These are phyloP conservation scores for Trichoderma sp. DNA, from an alignment of 2,329 filamentous ascomycete species.

Conservation along the genomic window DNA sequence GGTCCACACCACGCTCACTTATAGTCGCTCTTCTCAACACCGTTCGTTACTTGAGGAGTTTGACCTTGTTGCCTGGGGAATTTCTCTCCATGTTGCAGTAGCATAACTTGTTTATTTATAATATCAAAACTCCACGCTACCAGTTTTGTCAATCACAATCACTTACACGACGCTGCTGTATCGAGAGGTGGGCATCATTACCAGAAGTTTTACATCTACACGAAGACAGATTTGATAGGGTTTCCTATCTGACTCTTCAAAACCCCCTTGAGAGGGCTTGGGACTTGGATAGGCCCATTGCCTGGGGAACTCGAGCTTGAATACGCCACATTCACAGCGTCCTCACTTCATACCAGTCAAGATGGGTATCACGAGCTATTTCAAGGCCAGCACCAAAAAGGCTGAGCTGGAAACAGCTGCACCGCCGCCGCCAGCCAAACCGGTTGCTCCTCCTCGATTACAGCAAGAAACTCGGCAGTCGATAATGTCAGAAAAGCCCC, in stretches of 20 bases:
- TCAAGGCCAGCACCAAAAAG: conserved; percentile 46
- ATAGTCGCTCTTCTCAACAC: conserved; percentile 17
- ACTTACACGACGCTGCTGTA: not conserved
- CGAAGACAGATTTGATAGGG: not conserved
- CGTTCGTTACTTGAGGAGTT: conserved; percentile 2
- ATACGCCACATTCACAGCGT: not conserved
- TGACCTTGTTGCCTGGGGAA: not conserved
- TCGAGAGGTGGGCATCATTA: not conserved
- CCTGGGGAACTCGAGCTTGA: not conserved
- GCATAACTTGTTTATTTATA: not conserved
- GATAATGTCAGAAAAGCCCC: conserved; percentile 37
- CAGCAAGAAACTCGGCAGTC: conserved; percentile 27
- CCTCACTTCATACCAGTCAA: conserved; percentile 19
- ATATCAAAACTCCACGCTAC: not conserved
- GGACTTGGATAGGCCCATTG: conserved; percentile 13
- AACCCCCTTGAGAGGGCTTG: not conserved
- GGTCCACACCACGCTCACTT: conserved; percentile 17
- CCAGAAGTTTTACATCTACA: not conserved
- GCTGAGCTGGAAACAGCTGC: conserved; percentile 19
- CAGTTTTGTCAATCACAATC: not conserved
- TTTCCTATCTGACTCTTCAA: not conserved
- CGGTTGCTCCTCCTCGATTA: conserved; percentile 21
- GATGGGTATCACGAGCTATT: conserved; percentile 63
- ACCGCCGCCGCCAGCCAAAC: conserved; percentile 21
- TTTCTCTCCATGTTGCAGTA: not conserved